Evolutionary conservation across 176 grass and related monocot species (phyloP), one percentile per base, ranked within the genome.

Genomic region (Tillandsia fasciculata): DNA sequence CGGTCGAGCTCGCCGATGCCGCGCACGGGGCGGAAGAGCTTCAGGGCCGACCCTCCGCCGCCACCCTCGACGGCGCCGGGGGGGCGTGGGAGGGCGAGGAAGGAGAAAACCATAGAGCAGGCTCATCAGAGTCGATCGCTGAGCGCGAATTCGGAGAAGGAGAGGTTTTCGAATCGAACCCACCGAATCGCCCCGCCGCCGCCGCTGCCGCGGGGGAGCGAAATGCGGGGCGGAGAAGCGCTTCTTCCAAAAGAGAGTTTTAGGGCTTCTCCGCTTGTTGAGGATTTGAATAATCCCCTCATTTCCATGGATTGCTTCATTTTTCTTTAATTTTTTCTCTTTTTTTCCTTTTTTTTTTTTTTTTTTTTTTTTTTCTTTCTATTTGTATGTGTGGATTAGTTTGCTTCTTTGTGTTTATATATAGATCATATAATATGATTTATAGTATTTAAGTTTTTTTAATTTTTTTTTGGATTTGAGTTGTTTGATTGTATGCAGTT

Each of bases 291-390:
- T 26, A 84, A 84, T 42, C 82, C 82, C 1, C 61, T 79, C 66
- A 75, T 84, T 47, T 71, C 76, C 26, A 84, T 84, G 76, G 82
- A 84, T 51, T 75, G 76, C 76, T 84, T 79, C 63, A 76, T 84
- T 68, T 79, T 84, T 63, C 24, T 79, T 72, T 84, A 67, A 74
- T 18, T n/a, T 12, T 7, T 20, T 59, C 1, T 14, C 3, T 20
- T 20, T 58, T 4, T 7, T 58, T 58, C 9, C 1, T 59, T 2
- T 59, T 14, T 17, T 59, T 6, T 59, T 18, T 9, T 20, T 14
- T 8, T 59, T 2, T 59, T 14, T 17, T 59, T 6, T 59, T 18
- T 9, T 20, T 14, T 59, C 8, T 17, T 59, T 59, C 54, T 33
- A 6, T 33, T 33, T 56, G 15, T 56, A 11, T 56, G 2, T 56